phyloP scores from a whole-genome alignment of 768 basidiomycete species.

The Dacryopinax primogenitus region DNA sequence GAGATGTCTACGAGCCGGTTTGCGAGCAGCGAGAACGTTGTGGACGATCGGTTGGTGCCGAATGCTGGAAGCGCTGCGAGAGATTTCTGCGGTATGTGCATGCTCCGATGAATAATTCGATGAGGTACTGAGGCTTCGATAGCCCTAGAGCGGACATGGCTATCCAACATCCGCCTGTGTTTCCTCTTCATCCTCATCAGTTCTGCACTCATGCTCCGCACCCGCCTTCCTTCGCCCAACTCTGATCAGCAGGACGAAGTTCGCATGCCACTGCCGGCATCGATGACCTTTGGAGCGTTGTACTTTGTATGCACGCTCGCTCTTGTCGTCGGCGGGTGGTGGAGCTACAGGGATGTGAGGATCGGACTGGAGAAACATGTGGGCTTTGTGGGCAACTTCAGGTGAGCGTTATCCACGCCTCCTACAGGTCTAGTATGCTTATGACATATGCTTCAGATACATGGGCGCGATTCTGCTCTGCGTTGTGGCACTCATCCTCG shows the following conservation, averaged over 20 bases:
- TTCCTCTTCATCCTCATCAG: not conserved
- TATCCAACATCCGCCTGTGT: not conserved
- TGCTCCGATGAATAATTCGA: not conserved
- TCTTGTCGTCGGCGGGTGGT: not conserved
- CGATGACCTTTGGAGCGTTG: not conserved
- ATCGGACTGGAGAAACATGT: not conserved
- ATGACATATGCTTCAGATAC: not conserved
- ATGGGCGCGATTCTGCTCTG: slow-evolving; percentile 1
- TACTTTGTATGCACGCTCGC: not conserved
- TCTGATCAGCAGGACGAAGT: not conserved
- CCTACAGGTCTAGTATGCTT: not conserved
- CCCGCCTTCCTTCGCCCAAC: not conserved
- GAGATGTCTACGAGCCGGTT: not conserved
- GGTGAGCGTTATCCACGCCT: not conserved
- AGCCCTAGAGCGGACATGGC: not conserved
- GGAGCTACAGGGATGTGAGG: slow-evolving; percentile 3
- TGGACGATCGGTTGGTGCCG: not conserved
- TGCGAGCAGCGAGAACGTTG: slow-evolving; percentile 2
- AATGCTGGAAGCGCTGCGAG: not conserved
- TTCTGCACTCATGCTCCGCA: not conserved
- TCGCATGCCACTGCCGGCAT: not conserved
- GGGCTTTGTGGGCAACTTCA: slow-evolving; percentile 1
- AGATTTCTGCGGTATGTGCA: not conserved
- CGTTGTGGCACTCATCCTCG: slow-evolving; percentile 1
- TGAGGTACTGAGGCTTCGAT: not conserved